These are phyloP conservation scores for Fennellomyces sp. DNA, from an alignment of 371 early-diverging fungal species.

Conservation along the genomic window DNA sequence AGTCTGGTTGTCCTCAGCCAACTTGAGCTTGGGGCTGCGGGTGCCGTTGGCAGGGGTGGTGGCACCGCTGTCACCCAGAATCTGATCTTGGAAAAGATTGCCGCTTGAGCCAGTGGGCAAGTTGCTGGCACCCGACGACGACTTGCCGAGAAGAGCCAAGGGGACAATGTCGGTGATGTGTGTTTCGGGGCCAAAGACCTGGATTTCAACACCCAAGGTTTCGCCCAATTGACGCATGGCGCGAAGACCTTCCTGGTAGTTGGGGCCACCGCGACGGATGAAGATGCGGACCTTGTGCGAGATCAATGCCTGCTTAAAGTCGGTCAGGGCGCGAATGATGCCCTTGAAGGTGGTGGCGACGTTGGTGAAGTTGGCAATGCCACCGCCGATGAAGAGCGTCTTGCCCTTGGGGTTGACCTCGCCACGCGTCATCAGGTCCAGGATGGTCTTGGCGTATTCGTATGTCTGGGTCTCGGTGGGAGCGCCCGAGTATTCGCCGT, in stretches of 20 bases:
- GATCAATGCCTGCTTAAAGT: conserved; percentile 87
- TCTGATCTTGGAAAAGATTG: conserved; percentile 67
- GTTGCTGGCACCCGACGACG: conserved; percentile 24
- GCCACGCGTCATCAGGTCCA: conserved; percentile 96
- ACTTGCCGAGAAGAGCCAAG: conserved; percentile 78
- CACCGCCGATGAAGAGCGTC: conserved; percentile 96
- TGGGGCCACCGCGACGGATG: conserved; percentile 98
- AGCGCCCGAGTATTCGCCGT: conserved; percentile 99
- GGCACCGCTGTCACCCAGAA: conserved; percentile 44
- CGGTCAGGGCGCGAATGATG: conserved; percentile 92
- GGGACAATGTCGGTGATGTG: conserved; percentile 98
- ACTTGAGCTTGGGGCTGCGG: conserved; percentile 37
- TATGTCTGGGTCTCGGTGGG: conserved; percentile 98
- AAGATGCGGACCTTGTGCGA: conserved; percentile 90
- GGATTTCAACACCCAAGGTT: conserved; percentile 89
- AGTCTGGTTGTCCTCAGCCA: conserved; percentile 39
- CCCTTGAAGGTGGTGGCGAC: conserved; percentile 99
- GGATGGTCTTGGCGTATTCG: conserved; percentile 97
- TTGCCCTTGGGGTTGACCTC: conserved; percentile 86
- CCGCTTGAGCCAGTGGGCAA: conserved; percentile 57
- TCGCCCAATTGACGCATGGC: conserved; percentile 94
- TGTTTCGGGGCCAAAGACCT: conserved; percentile 97
- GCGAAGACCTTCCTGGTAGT: conserved; percentile 98
- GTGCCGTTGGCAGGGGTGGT: conserved; percentile 32
- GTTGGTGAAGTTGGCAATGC: conserved; percentile 99